These are phyloP conservation scores for Cordia subcordata DNA, from an alignment of 257 asterid species.

Conservation along the genomic window DNA sequence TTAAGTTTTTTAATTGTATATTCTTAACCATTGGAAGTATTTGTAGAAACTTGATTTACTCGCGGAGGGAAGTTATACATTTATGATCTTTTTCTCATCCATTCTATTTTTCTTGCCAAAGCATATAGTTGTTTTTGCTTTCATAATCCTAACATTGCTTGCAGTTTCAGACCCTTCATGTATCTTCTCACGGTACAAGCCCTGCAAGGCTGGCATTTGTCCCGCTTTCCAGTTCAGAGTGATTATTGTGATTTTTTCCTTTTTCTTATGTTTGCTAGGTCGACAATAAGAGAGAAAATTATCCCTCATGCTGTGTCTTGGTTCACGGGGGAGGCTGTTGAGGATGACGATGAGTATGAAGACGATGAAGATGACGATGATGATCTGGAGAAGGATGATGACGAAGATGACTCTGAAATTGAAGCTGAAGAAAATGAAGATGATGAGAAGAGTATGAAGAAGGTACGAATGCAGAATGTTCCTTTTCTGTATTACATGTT, in stretches of 20 bases:
- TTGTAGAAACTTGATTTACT: no score
- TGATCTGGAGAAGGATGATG: neutral
- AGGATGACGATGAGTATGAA: neutral
- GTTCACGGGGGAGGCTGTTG: constrained; percentile 3
- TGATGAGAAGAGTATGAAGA: neutral
- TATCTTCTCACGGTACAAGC: neutral
- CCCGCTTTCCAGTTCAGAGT: neutral
- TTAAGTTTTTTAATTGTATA: no score
- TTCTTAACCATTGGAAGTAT: no score
- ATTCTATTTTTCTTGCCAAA: no score
- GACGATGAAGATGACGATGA: neutral
- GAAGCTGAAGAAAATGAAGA: neutral
- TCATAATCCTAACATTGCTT: no score
- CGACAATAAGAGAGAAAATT: neutral
- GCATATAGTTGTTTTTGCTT: no score
- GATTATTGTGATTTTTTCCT: neutral
- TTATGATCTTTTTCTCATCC: no score
- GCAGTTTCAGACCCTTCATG: no score
- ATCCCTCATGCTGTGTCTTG: constrained; percentile 5
- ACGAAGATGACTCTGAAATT: neutral
- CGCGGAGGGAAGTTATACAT: no score
- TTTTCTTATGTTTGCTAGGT: no score
- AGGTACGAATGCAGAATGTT: neutral
- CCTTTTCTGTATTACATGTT: no score
- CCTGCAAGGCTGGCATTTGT: neutral